Conservation (phyloP, 1,139 yeast species). For the Taiozyma sp. region DNA sequence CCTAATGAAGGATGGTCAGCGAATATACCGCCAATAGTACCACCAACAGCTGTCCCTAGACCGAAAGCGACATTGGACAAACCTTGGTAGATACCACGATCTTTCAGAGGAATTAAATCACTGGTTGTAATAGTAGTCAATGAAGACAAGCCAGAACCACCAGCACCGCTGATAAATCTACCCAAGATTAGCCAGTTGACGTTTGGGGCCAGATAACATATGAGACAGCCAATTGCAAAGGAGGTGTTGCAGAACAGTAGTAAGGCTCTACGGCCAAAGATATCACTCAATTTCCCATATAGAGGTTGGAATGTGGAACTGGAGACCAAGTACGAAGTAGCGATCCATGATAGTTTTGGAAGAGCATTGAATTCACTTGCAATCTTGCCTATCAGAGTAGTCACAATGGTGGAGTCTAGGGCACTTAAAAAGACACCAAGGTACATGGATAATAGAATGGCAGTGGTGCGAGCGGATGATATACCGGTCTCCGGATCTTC, state of each 20-base stretch:
- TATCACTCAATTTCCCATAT: conserved; percentile 77
- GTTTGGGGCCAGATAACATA: conserved; percentile 38
- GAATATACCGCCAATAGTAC: conserved; percentile 63
- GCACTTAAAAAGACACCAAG: conserved; percentile 47
- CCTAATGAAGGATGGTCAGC: conserved; percentile 31
- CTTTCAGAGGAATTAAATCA: conserved; percentile 51
- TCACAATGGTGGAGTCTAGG: conserved; percentile 49
- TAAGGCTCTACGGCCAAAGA: conserved; percentile 61
- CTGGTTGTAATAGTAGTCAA: conserved; percentile 49
- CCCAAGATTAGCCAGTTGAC: conserved; percentile 49
- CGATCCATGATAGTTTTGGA: conserved; percentile 50
- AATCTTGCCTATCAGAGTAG: conserved; percentile 46
- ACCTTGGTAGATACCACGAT: conserved; percentile 58
- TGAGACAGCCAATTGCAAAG: conserved; percentile 45
- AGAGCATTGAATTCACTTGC: conserved; percentile 51
- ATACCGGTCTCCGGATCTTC: conserved; percentile 3
- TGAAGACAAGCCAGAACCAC: conserved; percentile 59
- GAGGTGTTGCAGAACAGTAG: conserved; percentile 38
- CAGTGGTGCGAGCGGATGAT: conserved; percentile 7
- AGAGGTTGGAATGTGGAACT: conserved; percentile 64
- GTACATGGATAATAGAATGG: conserved; percentile 31
- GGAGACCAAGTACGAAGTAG: conserved; percentile 49
- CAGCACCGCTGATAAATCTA: conserved; percentile 55
- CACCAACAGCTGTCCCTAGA: conserved; percentile 67
- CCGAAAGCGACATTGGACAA: conserved; percentile 60